Base-by-base conservation (phyloP, 1,139 yeast species). In the Kluyveromyces sp. region DNA sequence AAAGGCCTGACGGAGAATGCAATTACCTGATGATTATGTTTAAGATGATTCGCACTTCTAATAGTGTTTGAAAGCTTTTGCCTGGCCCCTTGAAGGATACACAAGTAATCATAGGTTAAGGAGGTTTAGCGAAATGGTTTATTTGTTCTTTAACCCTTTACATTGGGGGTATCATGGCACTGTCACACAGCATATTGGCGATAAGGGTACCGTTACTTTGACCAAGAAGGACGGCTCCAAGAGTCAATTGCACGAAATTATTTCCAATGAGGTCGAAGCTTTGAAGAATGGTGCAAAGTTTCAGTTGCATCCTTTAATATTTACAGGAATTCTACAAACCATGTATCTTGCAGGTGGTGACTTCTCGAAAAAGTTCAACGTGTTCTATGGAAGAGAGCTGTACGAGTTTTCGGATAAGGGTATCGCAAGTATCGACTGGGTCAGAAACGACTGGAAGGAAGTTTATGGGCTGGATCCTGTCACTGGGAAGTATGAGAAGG, bases 271-370 rank as follows among this genome's bases (percentile, higher is more conserved):
- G 36, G 69, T 77, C 1, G 77, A 80, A 1, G 71, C 66, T n/a
- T 65, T 77, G 37, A 55, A 58, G n/a, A 59, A 73, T 40, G 68
- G 69, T 6, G 54, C 73, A 13, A 66, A 68, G 50, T 76, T 80
- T 57, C 71, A 74, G 66, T 68, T 83, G 55, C 73, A 77, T 48
- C 92, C 94, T 4, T 63, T 71, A 3, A 64, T 83, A 32, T 81
- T 80, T 61, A 82, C 78, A 51, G 96, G 96, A 34, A 69, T 79
- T 22, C 65, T 86, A 35, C 96, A 88, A 65, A 84, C 95, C 1
- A 50, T 84, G 52, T 79, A 82, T 54, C 72, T 83, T 42, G 73
- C 81, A 3, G 67, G 72, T 34, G 77, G 78, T 9, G 75, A 79
- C 50, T 73, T 72, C 47, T 71, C 77, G 6, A 67, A 72, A 37